Evolutionary conservation across 139 green algal species (phyloP).

Genomic region (Tetradesmus lagerheimii): DNA sequence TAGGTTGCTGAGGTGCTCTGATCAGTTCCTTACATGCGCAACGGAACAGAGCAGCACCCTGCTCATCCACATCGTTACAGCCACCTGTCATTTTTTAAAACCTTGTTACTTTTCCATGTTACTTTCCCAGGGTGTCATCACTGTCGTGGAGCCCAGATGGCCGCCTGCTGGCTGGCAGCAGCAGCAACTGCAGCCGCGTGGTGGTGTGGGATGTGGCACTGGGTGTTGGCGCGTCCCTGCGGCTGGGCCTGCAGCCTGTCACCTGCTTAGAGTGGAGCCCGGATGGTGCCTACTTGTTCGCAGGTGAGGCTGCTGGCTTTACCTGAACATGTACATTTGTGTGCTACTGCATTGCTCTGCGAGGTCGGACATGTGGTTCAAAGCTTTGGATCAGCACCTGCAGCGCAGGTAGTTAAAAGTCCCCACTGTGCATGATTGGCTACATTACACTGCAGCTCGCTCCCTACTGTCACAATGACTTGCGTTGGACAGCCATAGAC

Average conservation of each 20-base stretch:
- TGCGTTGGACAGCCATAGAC: not conserved
- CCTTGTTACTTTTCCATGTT: not conserved
- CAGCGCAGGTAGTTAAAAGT: not conserved
- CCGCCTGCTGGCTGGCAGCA: slow-evolving; percentile 60
- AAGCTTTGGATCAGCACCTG: not conserved
- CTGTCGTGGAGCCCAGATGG: slow-evolving; percentile 67
- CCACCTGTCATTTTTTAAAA: no score
- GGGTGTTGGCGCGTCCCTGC: slow-evolving; percentile 19
- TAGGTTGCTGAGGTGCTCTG: no score
- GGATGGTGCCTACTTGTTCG: slow-evolving; percentile 67
- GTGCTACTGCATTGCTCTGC: not conserved
- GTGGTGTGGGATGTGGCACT: slow-evolving; percentile 65
- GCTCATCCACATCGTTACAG: no score
- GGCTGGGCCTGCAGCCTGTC: slow-evolving; percentile 47
- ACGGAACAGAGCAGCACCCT: no score
- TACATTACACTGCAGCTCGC: not conserved
- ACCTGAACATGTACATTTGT: not conserved
- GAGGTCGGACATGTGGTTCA: no score
- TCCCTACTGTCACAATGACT: not conserved
- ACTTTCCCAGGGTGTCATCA: slow-evolving; percentile 41
- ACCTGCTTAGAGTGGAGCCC: slow-evolving; percentile 65
- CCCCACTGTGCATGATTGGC: not conserved
- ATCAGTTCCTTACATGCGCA: no score
- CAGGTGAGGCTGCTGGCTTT: slow-evolving; percentile 40
- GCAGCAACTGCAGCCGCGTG: slow-evolving; percentile 54